Conservation (phyloP, 108 stramenopile genomes). For the Cylindrotheca fusiformis region DNA sequence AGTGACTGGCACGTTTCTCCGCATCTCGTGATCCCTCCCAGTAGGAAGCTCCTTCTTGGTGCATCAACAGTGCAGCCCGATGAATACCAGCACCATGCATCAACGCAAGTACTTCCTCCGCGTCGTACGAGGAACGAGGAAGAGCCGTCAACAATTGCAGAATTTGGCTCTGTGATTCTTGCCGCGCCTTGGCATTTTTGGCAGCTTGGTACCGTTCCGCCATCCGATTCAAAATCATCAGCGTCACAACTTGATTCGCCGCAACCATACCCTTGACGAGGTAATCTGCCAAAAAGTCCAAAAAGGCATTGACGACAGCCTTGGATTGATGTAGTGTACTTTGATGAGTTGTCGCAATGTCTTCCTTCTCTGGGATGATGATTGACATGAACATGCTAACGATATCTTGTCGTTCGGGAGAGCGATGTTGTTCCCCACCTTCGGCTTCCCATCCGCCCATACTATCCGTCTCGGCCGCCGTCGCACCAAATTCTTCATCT, state of each 20-base stretch:
- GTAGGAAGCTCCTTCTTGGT: conserved; percentile 55
- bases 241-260: conserved; percentile 52
- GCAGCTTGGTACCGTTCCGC: conserved; percentile 34
- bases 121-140: conserved; percentile 59
- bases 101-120: conserved; percentile 51
- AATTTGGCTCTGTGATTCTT: conserved; percentile 39
- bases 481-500: conserved; percentile 31
- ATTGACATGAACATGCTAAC: conserved; percentile 55
- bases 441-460: conserved; percentile 57
- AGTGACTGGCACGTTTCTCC: conserved; percentile 48
- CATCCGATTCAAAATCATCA: conserved; percentile 56
- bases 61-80: conserved; percentile 67
- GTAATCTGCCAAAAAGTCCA: conserved; percentile 85
- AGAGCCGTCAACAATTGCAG: conserved; percentile 63
- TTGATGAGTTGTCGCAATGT: conserved; percentile 15
- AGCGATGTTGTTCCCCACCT: conserved; percentile 20
- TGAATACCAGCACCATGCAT: conserved; percentile 60
- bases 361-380: conserved; percentile 43
- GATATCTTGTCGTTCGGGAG: conserved; percentile 56
- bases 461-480: conserved; percentile 24
- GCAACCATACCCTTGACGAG: conserved; percentile 59
- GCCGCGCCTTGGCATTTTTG: conserved; percentile 27
- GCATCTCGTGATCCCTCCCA: conserved; percentile 28
- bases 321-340: conserved; percentile 18
- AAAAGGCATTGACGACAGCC: conserved; percentile 46